Base-by-base conservation (phyloP, 768 basidiomycete genomes). In the Russula virescens region DNA sequence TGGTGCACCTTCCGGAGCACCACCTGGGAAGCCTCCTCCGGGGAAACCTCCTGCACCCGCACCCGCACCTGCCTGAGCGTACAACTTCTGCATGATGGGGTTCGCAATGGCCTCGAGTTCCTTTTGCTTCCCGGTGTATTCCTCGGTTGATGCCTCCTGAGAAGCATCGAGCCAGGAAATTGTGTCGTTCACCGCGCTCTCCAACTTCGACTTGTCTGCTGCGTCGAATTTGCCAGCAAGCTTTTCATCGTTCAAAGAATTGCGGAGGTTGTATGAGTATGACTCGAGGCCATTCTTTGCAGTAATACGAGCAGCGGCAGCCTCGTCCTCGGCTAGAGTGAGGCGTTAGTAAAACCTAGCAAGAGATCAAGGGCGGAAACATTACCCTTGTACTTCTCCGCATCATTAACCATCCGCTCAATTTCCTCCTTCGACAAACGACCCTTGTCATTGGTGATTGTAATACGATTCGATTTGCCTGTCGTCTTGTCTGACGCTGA, bases 391-490 rank as follows among this genome's bases (percentile, higher is more conserved):
- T 94, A 95, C 73, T 86, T 86, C 84, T 96, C 94, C 58, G 95
- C 95, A 73, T 97, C 95, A 64, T 75, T 73, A 48, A 98, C 92
- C 95, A 98, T 98, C 73, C 94, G 90, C 75, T 98, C 95, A 65
- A 98, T 98, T 73, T 98, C 95, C 76, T 98, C 95, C 79, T 96
- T 92, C 66, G 91, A 94, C 68, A 98, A 78, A 75, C 95, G 93
- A 48, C 94, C 94, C 80, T 98, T 95, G 81, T 97, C 94, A 75
- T 94, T 94, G 70, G 89, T 94, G 77, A 94, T 94, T 64, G 92
- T 94, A 73, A 93, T 93, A 65, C 90, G 88, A 75, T 87, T 91
- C 59, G 91, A 93, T 79, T 98, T 97, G 69, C 95, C 95, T 60
- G 95, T 97, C 13, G 93, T 95, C 83, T 96, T 97, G 79, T 98